Conservation (phyloP, 768 basidiomycete genomes). For the Boletus vermiculosoides region DNA sequence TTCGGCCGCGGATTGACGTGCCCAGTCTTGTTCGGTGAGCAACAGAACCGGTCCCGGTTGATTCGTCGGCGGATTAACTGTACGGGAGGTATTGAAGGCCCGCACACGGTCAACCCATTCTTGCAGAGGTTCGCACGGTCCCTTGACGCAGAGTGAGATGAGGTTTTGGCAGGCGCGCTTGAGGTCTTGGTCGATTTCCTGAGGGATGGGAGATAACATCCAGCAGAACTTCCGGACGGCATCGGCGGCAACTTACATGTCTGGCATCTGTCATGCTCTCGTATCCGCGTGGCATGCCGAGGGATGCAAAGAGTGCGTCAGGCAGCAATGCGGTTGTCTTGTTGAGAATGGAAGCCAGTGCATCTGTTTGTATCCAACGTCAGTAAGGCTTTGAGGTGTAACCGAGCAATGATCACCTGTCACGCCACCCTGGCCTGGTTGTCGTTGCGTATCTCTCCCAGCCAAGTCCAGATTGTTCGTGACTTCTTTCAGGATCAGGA, state of each 20-base stretch:
- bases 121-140: constrained; percentile 58
- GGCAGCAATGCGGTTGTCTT: constrained; percentile 49
- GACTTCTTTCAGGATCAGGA: constrained; percentile 91
- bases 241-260: constrained; percentile 46
- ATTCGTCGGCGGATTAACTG: constrained; percentile 16
- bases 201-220: constrained; percentile 3
- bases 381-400: background rate
- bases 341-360: constrained; percentile 33
- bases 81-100: constrained; percentile 30
- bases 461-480: constrained; percentile 69
- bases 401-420: constrained; percentile 44
- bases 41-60: constrained; percentile 18
- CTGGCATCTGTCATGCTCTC: constrained; percentile 71
- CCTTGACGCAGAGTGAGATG: constrained; percentile 60
- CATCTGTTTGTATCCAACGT: constrained; percentile 22
- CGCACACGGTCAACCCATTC: constrained; percentile 60
- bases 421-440: constrained; percentile 49
- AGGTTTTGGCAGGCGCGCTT: constrained; percentile 83
- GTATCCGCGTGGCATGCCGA: constrained; percentile 60
- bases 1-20: constrained; percentile 48
- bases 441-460: constrained; percentile 44
- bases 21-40: constrained; percentile 46
- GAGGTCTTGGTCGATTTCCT: constrained; percentile 87
- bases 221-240: background rate
- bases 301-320: constrained; percentile 65